Evolutionary conservation across 1,139 yeast genomes (phyloP).

Genomic region (Sugiyamaella japonica): DNA sequence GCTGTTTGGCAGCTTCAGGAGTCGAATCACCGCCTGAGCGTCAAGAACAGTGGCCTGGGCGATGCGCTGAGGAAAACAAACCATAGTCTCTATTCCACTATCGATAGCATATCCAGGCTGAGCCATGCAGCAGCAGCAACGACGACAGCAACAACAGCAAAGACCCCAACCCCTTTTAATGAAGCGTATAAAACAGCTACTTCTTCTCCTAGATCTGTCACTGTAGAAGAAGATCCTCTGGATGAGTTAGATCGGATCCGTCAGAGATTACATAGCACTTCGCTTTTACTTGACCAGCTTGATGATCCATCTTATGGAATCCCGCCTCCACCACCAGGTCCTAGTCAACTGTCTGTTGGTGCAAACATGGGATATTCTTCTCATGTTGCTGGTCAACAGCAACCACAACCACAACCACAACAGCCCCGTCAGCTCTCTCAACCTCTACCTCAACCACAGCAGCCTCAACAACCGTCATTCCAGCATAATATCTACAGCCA

Average conservation of each 20-base stretch:
- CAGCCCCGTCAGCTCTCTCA: conserved; percentile 1
- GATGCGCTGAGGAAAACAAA: conserved; percentile 28
- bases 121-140: conserved; percentile 1
- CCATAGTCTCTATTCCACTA: conserved; percentile 24
- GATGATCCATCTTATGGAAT: conserved; percentile 16
- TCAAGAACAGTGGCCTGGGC: conserved; percentile 22
- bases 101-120: conserved; percentile 23
- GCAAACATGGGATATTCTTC: not conserved
- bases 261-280: conserved; percentile 14
- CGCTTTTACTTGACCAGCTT: conserved; percentile 20
- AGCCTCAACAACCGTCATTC: conserved; percentile 5
- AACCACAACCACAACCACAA: conserved; percentile 1
- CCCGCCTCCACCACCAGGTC: conserved; percentile 2
- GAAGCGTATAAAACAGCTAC: conserved; percentile 1
- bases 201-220: conserved; percentile 10
- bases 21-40: conserved; percentile 23
- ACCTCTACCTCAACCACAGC: conserved; percentile 3
- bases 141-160: not conserved
- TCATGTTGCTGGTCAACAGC: conserved; percentile 2
- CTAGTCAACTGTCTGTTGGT: not conserved
- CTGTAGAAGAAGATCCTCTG: conserved; percentile 10
- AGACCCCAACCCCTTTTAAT: not conserved
- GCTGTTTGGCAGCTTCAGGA: conserved; percentile 29
- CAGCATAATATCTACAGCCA: conserved; percentile 11
- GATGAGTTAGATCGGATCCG: conserved; percentile 14